These are phyloP conservation scores for Endogone sp. DNA, from an alignment of 192 early-diverging fungal genomes.

Conservation along the genomic window DNA sequence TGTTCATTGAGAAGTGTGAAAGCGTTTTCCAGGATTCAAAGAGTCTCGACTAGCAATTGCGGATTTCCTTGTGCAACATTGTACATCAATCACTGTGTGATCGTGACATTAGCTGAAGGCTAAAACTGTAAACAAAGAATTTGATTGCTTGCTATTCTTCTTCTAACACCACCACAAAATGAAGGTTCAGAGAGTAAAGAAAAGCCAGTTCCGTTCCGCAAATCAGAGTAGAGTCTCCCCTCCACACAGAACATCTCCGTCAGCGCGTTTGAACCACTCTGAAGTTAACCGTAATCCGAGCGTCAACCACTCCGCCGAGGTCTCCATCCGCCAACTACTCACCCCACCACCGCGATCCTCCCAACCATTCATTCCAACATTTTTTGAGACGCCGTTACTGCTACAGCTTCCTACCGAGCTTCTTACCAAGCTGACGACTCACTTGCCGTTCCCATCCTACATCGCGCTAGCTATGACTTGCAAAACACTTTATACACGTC, in stretches of 20 bases:
- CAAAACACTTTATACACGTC: background rate
- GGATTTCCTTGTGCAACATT: too few relatives aligned
- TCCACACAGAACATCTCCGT: background rate
- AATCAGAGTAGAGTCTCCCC: background rate
- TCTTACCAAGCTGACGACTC: constrained; percentile 1
- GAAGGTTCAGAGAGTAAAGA: background rate
- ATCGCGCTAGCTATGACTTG: constrained; percentile 11
- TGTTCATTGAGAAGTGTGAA: constrained; percentile 30
- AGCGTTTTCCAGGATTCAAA: constrained; percentile 1
- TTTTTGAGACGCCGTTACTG: background rate
- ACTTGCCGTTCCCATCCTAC: constrained; percentile 6
- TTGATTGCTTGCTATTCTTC: background rate
- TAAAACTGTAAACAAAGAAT: background rate
- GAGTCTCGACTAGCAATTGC: too few relatives aligned
- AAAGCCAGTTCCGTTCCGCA: background rate
- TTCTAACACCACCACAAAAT: background rate
- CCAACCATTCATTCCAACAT: background rate
- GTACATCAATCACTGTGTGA: too few relatives aligned
- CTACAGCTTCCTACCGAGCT: constrained; percentile 5
- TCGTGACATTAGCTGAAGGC: background rate
- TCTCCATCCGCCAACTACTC: background rate
- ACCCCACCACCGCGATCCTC: background rate
- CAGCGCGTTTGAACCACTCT: background rate
- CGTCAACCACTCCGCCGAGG: background rate
- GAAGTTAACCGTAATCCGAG: background rate